These are phyloP conservation scores for Gnaphalium uliginosum DNA, from an alignment of 129 eudicot genomes.

Conservation along the genomic window DNA sequence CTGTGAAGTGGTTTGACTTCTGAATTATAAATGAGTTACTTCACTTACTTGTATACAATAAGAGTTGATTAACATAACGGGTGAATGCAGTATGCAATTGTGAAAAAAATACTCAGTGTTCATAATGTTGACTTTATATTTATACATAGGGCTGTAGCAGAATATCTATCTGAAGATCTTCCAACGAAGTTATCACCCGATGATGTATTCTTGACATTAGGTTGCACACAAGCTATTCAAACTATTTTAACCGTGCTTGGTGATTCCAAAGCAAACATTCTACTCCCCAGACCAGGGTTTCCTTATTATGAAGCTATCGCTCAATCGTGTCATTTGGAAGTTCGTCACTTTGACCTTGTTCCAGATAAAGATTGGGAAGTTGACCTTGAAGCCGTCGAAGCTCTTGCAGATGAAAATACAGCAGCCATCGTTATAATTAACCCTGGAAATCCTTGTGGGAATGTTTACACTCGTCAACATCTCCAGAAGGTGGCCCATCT, in stretches of 20 bases:
- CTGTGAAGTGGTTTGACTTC: too few relatives aligned
- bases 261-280: slow-evolving; percentile 61
- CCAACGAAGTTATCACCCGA: slow-evolving; percentile 69
- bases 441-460: slow-evolving; percentile 95
- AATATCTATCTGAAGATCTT: slow-evolving; percentile 71
- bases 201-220: slow-evolving; percentile 68
- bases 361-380: slow-evolving; percentile 78
- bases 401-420: slow-evolving; percentile 78
- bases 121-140: not conserved
- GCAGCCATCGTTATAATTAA: slow-evolving; percentile 77
- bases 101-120: not conserved
- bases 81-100: not conserved
- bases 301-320: slow-evolving; percentile 68
- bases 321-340: slow-evolving; percentile 49
- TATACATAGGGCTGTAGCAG: slow-evolving; percentile 63
- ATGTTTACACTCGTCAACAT: slow-evolving; percentile 63
- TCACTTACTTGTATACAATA: not conserved
- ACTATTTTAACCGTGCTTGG: slow-evolving; percentile 57
- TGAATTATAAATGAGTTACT: not conserved
- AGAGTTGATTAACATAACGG: not conserved
- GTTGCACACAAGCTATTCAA: slow-evolving; percentile 73
- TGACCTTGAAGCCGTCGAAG: slow-evolving; percentile 66
- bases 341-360: slow-evolving; percentile 64
- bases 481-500: slow-evolving; percentile 56
- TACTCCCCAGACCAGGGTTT: slow-evolving; percentile 80